Conservation (phyloP, 1,284 basidiomycete genomes). For the Cryptococcus sp. region DNA sequence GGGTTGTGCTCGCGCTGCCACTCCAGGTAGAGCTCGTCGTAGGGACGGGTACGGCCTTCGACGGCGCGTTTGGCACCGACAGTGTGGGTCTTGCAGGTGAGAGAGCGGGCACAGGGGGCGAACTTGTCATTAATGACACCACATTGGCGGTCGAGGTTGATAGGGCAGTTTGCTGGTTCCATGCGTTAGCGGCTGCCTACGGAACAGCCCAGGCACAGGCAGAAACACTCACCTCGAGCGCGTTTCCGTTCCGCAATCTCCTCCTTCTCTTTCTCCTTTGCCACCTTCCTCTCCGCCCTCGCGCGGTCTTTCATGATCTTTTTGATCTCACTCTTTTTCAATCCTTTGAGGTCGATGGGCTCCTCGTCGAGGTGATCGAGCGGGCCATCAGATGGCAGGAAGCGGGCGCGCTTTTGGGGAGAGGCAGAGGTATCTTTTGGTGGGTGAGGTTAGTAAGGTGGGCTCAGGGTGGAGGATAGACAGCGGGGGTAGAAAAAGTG, state of each 20-base stretch:
- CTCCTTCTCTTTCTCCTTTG: conserved; percentile 55
- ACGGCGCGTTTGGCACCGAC: conserved; percentile 96
- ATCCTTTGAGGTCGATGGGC: conserved; percentile 19
- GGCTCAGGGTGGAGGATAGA: not conserved
- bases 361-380: conserved; percentile 3
- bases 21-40: conserved; percentile 83
- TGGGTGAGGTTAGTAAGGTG: conserved; percentile 12
- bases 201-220: not conserved
- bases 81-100: conserved; percentile 97
- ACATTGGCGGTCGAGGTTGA: conserved; percentile 89
- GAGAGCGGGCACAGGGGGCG: conserved; percentile 87
- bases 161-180: conserved; percentile 61
- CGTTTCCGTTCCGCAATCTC: conserved; percentile 63
- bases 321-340: conserved; percentile 44
- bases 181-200: too few relatives aligned
- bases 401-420: conserved; percentile 33
- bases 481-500: too few relatives aligned
- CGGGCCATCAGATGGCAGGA: conserved; percentile 18
- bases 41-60: conserved; percentile 74
- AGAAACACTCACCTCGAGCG: conserved; percentile 56
- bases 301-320: conserved; percentile 40
- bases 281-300: conserved; percentile 63
- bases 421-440: conserved; percentile 10
- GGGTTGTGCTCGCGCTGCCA: conserved; percentile 92
- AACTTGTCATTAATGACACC: conserved; percentile 97